These are phyloP conservation scores for Komagataella phaffii DNA, from an alignment of 805 yeast species.

Conservation along the genomic window DNA sequence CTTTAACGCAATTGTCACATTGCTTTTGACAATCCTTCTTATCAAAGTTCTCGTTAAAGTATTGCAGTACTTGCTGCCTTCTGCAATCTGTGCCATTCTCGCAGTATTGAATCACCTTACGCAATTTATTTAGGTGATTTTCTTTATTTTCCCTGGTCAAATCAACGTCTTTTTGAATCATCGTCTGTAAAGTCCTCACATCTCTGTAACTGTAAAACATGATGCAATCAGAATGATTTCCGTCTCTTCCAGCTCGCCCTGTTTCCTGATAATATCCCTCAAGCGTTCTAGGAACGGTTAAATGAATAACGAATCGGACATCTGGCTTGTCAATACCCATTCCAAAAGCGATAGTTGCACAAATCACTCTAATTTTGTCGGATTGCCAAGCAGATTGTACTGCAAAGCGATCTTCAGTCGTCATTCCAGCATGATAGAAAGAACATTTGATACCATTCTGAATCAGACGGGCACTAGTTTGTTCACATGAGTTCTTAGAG, in stretches of 20 bases:
- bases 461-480: constrained; percentile 47
- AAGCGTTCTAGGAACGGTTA: constrained; percentile 75
- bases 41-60: constrained; percentile 77
- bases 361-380: constrained; percentile 59
- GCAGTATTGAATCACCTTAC: constrained; percentile 83
- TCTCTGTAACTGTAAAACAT: constrained; percentile 74
- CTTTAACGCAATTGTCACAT: constrained; percentile 76
- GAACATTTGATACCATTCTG: constrained; percentile 53
- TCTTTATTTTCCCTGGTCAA: constrained; percentile 52
- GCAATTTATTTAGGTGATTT: constrained; percentile 61
- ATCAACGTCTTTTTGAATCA: constrained; percentile 69
- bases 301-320: constrained; percentile 83
- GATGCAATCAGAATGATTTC: constrained; percentile 66
- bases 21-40: constrained; percentile 47
- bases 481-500: constrained; percentile 81
- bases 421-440: constrained; percentile 93
- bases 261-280: constrained; percentile 98
- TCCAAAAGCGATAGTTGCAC: constrained; percentile 97
- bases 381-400: constrained; percentile 82
- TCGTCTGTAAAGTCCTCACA: constrained; percentile 58
- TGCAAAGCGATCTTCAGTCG: constrained; percentile 50
- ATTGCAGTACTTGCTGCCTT: constrained; percentile 75
- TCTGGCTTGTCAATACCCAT: constrained; percentile 98
- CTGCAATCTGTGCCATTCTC: constrained; percentile 87
- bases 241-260: constrained; percentile 98